Conservation (phyloP, 192 early-diverging fungal species). For the Coemansia biformis region DNA sequence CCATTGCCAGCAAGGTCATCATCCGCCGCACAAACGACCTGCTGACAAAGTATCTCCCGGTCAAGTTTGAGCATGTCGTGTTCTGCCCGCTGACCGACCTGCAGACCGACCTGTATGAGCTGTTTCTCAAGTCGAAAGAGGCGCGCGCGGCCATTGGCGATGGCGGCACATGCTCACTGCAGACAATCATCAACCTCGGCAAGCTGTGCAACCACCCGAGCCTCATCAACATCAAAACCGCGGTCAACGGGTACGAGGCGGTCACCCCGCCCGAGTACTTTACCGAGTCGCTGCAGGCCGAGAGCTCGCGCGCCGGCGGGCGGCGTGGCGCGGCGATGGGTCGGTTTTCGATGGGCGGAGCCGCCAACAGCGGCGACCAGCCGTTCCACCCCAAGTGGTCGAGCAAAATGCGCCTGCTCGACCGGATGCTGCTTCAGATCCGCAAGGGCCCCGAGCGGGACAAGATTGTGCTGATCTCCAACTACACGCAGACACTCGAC, state of each 20-base stretch:
- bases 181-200: slow-evolving; percentile 87
- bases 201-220: slow-evolving; percentile 97
- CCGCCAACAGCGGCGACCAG: slow-evolving; percentile 9
- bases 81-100: slow-evolving; percentile 79
- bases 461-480: slow-evolving; percentile 97
- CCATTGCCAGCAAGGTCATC: slow-evolving; percentile 89
- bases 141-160: slow-evolving; percentile 54
- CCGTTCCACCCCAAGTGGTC: slow-evolving; percentile 64
- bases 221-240: slow-evolving; percentile 64
- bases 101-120: slow-evolving; percentile 77
- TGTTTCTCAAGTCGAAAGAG: slow-evolving; percentile 71
- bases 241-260: slow-evolving; percentile 57
- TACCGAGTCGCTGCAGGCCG: slow-evolving; percentile 18
- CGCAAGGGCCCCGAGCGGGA: slow-evolving; percentile 64
- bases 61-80: slow-evolving; percentile 98
- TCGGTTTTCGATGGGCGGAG: not conserved
- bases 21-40: slow-evolving; percentile 96
- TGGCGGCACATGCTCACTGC: slow-evolving; percentile 75
- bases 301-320: not conserved
- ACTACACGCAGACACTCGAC: slow-evolving; percentile 98
- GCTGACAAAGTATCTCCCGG: slow-evolving; percentile 93
- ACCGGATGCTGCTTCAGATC: slow-evolving; percentile 71
- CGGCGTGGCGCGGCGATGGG: slow-evolving; percentile 8
- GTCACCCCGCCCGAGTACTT: slow-evolving; percentile 56
- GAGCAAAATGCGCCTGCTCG: slow-evolving; percentile 85